Evolutionary conservation across 148 eudicot genomes (phyloP), one percentile per base, ranked within the genome.

Genomic region (Cornus controversa): DNA sequence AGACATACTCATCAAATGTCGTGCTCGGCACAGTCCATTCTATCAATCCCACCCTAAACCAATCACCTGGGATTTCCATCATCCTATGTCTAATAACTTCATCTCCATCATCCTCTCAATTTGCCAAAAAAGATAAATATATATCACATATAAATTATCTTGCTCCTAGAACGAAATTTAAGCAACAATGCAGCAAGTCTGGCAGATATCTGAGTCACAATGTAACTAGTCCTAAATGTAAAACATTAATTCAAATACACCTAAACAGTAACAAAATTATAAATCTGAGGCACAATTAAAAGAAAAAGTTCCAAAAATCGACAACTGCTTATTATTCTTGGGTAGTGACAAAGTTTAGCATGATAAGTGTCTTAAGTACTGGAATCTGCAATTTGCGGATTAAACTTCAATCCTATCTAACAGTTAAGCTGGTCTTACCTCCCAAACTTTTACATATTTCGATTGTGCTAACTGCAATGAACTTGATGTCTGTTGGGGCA

Each of bases 381-480:
- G 31, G 31, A 29, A 29, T 29, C 31, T 29, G 31, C 31, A 29
- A 29, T 28, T 23, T 10, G 29, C 10, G 67, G 29, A 25, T 54
- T 57, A 54, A 67, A 71, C 28, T 29, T 69, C 75, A 66, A 6
- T 27, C 69, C 29, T 70, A 68, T 26, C 72, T 40, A 23, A 7
- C 6, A 68, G 27, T 65, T 58, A 68, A 6, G 37, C 20, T 23
- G 31, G 31, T 28, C 66, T 86, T 92, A 94, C 98, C 97, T 94
- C 98, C 98, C 98, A 92, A 53, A 94, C 92, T 91, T 87, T 92
- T 26, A 92, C 83, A 83, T 94, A 94, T 88, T 89, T 94, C 34
- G 95, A 86, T 75, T 92, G 97, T 66, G 92, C 84, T 54, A 97
- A 79, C 75, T 84, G 89, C 69, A 92, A 54, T 66, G 92, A 75